A percentile compares a stretch with the other conserved stretches of the same genome.
Conservation (phyloP, 306 rosid species). For the Inga laurina region DNA sequence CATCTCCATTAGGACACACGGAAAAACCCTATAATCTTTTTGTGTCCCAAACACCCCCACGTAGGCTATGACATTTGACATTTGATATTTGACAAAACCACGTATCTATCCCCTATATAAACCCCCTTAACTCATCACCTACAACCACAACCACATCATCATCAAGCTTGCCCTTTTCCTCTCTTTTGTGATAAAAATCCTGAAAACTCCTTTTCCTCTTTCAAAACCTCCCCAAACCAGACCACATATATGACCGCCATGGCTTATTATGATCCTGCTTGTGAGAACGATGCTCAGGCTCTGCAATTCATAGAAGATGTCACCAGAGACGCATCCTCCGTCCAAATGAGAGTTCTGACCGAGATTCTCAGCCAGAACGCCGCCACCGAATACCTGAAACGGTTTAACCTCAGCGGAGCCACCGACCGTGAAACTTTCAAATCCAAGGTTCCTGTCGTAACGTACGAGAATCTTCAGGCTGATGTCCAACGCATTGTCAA, state of each 20-base stretch:
- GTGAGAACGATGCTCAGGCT: constrained; percentile 55
- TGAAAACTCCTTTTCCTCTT: not conserved
- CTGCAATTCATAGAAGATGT: constrained; percentile 64
- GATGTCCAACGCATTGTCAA: constrained; percentile 80
- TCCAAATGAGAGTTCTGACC: constrained; percentile 52
- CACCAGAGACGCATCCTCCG: constrained; percentile 51
- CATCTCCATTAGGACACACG: constrained; percentile 6
- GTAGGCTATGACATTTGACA: not conserved
- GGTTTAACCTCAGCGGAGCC: constrained; percentile 60
- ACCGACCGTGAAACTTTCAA: constrained; percentile 65
- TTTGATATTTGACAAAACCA: no score
- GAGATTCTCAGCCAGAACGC: constrained; percentile 72
- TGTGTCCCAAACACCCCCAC: not conserved
- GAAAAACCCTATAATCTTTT: not conserved
- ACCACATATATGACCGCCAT: constrained; percentile 26
- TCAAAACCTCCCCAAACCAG: not conserved
- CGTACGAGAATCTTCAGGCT: constrained; percentile 68
- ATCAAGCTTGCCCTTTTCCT: not conserved
- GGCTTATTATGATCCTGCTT: constrained; percentile 43
- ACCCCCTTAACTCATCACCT: not conserved
- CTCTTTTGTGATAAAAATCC: not conserved
- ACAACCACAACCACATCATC: not conserved
- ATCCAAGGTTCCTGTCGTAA: constrained; percentile 67
- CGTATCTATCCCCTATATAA: not conserved
- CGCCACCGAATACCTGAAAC: constrained; percentile 63